Conservation (phyloP, 73 alveolate species). For the Durusdinium trenchii region DNA sequence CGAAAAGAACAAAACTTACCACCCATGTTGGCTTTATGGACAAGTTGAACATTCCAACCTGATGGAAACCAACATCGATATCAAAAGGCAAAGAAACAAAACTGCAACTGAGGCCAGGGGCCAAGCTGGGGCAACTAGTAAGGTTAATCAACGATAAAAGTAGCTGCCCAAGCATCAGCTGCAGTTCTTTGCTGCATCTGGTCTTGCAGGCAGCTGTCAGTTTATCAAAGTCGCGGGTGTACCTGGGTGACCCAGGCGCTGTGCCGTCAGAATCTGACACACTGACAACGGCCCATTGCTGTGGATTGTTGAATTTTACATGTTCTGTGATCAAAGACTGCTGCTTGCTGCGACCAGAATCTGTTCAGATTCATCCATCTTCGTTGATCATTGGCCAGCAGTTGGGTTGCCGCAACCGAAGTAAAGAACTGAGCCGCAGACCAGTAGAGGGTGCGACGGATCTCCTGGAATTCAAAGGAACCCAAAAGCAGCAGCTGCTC, state of each 20-base stretch:
- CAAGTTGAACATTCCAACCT: too few relatives aligned
- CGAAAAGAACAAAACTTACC: too few relatives aligned
- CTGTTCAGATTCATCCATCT: neutral
- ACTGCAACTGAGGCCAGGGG: too few relatives aligned
- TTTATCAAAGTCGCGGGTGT: conserved; percentile 55
- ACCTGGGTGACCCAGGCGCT: neutral
- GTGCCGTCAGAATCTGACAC: neutral
- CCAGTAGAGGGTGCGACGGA: conserved; percentile 65
- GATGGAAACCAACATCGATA: too few relatives aligned
- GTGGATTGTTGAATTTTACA: neutral
- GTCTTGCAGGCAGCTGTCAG: conserved; percentile 39
- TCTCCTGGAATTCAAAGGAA: conserved; percentile 72
- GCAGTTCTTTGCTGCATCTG: conserved; percentile 38
- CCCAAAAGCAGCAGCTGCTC: conserved; percentile 64
- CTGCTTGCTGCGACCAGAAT: too few relatives aligned
- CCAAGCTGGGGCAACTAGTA: too few relatives aligned
- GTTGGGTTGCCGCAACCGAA: neutral
- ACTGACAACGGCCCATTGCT: neutral
- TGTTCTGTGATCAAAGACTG: too few relatives aligned
- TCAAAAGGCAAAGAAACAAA: too few relatives aligned
- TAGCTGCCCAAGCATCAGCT: conserved; percentile 38
- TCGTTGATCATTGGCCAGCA: neutral
- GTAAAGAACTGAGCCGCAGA: conserved; percentile 13
- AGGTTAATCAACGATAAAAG: too few relatives aligned
- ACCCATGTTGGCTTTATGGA: too few relatives aligned